These are phyloP conservation scores for Nitzschia palea DNA, from an alignment of 108 stramenopile genomes.

Conservation along the genomic window DNA sequence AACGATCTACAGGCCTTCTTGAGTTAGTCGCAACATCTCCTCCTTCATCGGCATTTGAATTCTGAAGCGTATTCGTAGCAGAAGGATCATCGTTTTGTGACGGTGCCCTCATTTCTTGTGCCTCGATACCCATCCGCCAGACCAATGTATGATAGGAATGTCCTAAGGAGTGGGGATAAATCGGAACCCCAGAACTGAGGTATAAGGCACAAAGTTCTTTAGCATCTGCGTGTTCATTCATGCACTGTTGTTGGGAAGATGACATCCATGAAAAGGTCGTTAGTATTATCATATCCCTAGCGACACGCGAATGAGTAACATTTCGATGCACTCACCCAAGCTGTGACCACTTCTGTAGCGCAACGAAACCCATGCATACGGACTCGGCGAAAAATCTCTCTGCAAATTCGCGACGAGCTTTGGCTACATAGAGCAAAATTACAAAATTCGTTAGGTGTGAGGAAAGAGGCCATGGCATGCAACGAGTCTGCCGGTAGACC, in stretches of 20 bases:
- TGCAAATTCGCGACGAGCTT: constrained; percentile 20
- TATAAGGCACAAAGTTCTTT: constrained; percentile 75
- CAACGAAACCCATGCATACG: constrained; percentile 79
- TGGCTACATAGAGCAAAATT: constrained; percentile 36
- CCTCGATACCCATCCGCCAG: constrained; percentile 77
- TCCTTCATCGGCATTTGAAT: neutral
- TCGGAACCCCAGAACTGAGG: constrained; percentile 66
- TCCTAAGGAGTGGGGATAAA: constrained; percentile 73
- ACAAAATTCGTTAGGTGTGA: constrained; percentile 48
- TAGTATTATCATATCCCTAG: too few relatives aligned
- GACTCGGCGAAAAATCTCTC: constrained; percentile 54
- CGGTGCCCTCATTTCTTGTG: constrained; percentile 25
- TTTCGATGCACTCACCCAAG: constrained; percentile 79
- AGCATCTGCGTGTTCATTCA: constrained; percentile 74
- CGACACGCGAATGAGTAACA: too few relatives aligned
- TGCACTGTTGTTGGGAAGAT: constrained; percentile 37
- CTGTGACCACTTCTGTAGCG: constrained; percentile 69
- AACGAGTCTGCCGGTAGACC: constrained; percentile 52
- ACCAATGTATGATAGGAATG: constrained; percentile 70
- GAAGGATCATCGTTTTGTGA: neutral
- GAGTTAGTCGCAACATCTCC: neutral
- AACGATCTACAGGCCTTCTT: constrained; percentile 19
- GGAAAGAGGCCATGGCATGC: constrained; percentile 58
- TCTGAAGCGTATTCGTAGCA: neutral
- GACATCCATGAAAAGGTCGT: too few relatives aligned